Conservation (phyloP, 2,329 filamentous ascomycete genomes). For the Leptodontidium sp. region DNA sequence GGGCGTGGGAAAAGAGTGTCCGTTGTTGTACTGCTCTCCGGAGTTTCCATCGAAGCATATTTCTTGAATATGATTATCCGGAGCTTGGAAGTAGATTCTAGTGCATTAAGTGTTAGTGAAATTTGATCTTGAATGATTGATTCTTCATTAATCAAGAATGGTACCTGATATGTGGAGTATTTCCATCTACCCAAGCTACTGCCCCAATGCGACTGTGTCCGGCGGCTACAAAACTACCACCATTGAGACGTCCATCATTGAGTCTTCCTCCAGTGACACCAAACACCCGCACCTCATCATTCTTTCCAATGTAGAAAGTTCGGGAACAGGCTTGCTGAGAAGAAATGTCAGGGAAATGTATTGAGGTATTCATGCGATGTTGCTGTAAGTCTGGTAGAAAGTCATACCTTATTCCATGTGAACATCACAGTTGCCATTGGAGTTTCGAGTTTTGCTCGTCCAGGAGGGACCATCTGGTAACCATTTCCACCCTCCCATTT, state of each 20-base stretch:
- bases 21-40: background rate
- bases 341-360: background rate
- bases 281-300: background rate
- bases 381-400: background rate
- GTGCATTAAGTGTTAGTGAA: background rate
- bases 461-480: background rate
- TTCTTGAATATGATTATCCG: background rate
- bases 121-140: no score
- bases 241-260: background rate
- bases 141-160: background rate
- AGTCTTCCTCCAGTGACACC: background rate
- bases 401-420: background rate
- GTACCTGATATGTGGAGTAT: background rate
- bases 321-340: background rate
- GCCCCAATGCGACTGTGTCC: background rate
- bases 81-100: conserved; percentile 5
- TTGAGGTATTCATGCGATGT: background rate
- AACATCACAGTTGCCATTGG: conserved; percentile 1
- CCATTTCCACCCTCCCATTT: background rate
- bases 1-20: background rate
- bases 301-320: conserved; percentile 1
- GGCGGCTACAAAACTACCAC: background rate
- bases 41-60: conserved; percentile 7
- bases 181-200: background rate
- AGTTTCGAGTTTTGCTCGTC: background rate